These are phyloP conservation scores for Neurospora sp. DNA, from an alignment of 495 filamentous ascomycete genomes.

Conservation along the genomic window DNA sequence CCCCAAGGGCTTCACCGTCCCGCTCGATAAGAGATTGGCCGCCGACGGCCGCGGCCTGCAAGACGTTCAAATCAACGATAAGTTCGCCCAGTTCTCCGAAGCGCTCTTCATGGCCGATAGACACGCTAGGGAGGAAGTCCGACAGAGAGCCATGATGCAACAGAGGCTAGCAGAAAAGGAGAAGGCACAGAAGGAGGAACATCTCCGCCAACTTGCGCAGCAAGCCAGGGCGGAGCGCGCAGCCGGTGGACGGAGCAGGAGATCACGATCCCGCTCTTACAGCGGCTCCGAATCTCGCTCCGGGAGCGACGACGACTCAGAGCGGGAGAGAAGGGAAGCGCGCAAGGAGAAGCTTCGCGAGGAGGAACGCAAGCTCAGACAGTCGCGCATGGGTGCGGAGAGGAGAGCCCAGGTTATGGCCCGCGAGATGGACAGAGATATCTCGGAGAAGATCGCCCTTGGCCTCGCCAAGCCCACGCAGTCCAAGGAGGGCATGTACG, in stretches of 20 bases:
- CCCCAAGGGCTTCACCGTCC: slow-evolving; percentile 94
- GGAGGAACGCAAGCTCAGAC: slow-evolving; percentile 78
- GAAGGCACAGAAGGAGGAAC: slow-evolving; percentile 85
- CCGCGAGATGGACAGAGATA: slow-evolving; percentile 91
- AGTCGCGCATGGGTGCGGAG: slow-evolving; percentile 93
- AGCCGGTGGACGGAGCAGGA: slow-evolving; percentile 34
- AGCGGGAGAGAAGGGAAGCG: slow-evolving; percentile 64
- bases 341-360: slow-evolving; percentile 72
- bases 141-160: slow-evolving; percentile 88
- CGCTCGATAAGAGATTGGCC: slow-evolving; percentile 92
- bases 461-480: slow-evolving; percentile 92
- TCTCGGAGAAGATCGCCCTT: slow-evolving; percentile 93
- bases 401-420: slow-evolving; percentile 83
- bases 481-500: slow-evolving; percentile 86
- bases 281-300: slow-evolving; percentile 51
- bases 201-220: slow-evolving; percentile 80
- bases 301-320: slow-evolving; percentile 51
- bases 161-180: slow-evolving; percentile 96
- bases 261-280: slow-evolving; percentile 41
- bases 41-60: slow-evolving; percentile 87
- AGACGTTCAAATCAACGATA: slow-evolving; percentile 97
- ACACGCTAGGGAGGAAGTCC: slow-evolving; percentile 91
- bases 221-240: slow-evolving; percentile 78
- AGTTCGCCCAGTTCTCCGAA: slow-evolving; percentile 94
- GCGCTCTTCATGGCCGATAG: slow-evolving; percentile 88